phyloP scores from a whole-genome alignment of 1,139 yeast species.

The Geotrichum carabidarum region DNA sequence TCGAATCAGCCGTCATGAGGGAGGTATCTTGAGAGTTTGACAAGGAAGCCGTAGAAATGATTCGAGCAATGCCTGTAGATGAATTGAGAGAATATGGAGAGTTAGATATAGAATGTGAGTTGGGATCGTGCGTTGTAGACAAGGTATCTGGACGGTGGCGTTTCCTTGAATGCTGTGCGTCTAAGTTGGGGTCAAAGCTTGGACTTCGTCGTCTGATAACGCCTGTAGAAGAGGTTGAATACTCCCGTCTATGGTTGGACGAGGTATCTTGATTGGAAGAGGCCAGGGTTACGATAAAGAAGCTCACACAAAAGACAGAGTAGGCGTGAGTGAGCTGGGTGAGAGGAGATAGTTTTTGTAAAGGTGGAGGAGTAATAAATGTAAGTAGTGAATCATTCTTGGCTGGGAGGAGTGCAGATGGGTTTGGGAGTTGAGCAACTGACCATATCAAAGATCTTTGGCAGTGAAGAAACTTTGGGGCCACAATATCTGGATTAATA shows the following conservation, averaged over 20 bases:
- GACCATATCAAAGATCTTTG: too few species aligned
- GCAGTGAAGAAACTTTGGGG: too few species aligned
- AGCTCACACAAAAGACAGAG: neutral
- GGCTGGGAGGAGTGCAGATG: neutral
- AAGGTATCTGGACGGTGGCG: slow-evolving; percentile 5
- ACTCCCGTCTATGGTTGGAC: slow-evolving; percentile 4
- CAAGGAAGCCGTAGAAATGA: too few species aligned
- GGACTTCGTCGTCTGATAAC: neutral
- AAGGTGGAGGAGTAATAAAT: neutral
- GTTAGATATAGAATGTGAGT: neutral
- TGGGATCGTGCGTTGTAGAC: neutral
- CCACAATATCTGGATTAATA: too few species aligned
- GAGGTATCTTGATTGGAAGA: slow-evolving; percentile 3
- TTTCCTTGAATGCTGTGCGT: neutral
- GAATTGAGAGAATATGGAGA: neutral
- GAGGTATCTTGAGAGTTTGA: neutral
- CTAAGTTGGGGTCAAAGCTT: neutral
- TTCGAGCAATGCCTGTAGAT: too few species aligned
- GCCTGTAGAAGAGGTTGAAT: neutral
- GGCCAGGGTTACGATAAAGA: neutral
- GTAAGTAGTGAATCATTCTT: neutral
- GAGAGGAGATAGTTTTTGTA: neutral
- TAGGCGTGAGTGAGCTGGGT: neutral
- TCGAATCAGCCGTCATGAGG: slow-evolving; percentile 1
- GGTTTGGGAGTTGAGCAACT: neutral